These are phyloP conservation scores for Solanum pimpinellifolium DNA, from an alignment of 257 asterid genomes.

Conservation along the genomic window DNA sequence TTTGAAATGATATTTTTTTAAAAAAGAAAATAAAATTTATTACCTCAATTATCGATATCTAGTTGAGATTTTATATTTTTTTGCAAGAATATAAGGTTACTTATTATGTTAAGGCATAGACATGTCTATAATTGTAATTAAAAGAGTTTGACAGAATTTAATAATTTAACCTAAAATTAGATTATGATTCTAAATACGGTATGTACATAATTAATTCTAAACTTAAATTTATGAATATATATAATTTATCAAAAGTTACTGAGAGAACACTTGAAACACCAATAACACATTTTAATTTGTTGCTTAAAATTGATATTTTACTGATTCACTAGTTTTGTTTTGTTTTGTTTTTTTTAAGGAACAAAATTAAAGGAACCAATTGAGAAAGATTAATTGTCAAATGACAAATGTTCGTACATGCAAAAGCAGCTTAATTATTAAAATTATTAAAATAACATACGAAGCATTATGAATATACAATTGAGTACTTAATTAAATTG, in stretches of 20 bases:
- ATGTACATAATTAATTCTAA: neutral
- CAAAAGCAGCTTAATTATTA: neutral
- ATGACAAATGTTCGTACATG: neutral
- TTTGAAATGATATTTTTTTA: too few species aligned
- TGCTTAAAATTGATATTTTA: neutral
- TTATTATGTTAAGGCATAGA: neutral
- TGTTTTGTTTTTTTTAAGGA: neutral
- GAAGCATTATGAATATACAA: neutral
- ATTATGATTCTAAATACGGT: neutral
- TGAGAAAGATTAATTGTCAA: neutral
- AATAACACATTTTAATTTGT: neutral
- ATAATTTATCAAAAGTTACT: neutral
- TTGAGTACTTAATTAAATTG: neutral
- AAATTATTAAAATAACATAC: neutral
- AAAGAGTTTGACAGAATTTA: neutral
- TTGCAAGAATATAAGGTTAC: neutral
- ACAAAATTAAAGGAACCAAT: neutral
- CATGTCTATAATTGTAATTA: neutral
- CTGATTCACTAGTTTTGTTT: neutral
- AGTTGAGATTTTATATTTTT: neutral
- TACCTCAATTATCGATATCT: too few species aligned
- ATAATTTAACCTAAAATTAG: neutral
- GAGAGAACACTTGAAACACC: neutral
- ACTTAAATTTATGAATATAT: neutral
- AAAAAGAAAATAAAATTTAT: too few species aligned